These are phyloP conservation scores for Solanum bulbocastanum DNA, from an alignment of 257 asterid genomes.

Conservation along the genomic window DNA sequence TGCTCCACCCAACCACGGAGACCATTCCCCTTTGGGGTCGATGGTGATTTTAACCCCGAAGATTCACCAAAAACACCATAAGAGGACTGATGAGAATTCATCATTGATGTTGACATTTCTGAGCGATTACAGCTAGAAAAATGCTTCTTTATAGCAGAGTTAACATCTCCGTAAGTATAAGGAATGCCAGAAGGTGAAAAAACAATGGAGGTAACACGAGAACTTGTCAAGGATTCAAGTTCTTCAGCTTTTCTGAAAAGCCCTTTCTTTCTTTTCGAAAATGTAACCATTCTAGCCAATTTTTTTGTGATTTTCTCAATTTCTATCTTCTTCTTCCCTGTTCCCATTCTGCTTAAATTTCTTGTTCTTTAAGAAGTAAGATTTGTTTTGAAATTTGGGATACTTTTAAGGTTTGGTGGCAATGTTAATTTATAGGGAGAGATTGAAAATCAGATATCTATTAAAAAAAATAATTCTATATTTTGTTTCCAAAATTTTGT, in stretches of 20 bases:
- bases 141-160: not conserved
- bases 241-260: not conserved
- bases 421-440: not conserved
- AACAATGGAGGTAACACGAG: not conserved
- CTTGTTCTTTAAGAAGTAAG: no score
- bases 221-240: not conserved
- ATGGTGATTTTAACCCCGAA: not conserved
- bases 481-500: no score
- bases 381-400: not conserved
- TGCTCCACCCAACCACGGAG: not conserved
- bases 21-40: not conserved
- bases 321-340: not conserved
- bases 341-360: not conserved
- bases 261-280: not conserved
- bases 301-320: not conserved
- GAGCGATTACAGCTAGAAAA: no score
- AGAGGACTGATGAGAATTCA: no score
- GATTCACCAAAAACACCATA: not conserved
- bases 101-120: no score
- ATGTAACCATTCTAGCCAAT: not conserved
- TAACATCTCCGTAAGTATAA: not conserved
- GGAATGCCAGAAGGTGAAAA: not conserved
- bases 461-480: no score
- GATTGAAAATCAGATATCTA: no score
- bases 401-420: not conserved